These are phyloP conservation scores for Lathyrus tuberosus DNA, from an alignment of 306 rosid genomes.

Conservation along the genomic window DNA sequence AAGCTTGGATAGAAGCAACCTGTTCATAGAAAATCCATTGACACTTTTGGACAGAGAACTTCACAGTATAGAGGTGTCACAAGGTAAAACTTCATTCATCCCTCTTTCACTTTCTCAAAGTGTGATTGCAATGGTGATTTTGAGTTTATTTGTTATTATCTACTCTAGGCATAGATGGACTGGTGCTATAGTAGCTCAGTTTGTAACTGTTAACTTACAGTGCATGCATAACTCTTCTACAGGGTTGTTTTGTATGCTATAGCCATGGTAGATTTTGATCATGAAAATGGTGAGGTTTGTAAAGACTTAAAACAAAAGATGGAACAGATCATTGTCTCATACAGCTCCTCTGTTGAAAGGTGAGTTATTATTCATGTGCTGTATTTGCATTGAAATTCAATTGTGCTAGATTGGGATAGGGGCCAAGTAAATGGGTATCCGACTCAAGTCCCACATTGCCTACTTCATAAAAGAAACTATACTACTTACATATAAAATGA, in stretches of 20 bases:
- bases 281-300: slow-evolving; percentile 55
- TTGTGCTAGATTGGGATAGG: slow-evolving; percentile 1
- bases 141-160: too few relatives aligned
- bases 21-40: slow-evolving; percentile 86
- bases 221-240: slow-evolving; percentile 29
- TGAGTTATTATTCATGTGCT: slow-evolving; percentile 37
- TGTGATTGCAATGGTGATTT: not conserved
- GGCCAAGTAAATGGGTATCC: too few relatives aligned
- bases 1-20: slow-evolving; percentile 75
- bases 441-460: too few relatives aligned
- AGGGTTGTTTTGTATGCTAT: slow-evolving; percentile 88
- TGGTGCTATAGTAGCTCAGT: too few relatives aligned
- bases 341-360: slow-evolving; percentile 79
- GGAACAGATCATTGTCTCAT: slow-evolving; percentile 70
- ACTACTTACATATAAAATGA: too few relatives aligned
- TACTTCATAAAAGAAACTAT: too few relatives aligned
- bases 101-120: too few relatives aligned
- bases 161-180: too few relatives aligned
- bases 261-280: slow-evolving; percentile 77
- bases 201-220: not conserved
- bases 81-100: slow-evolving; percentile 35
- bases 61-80: slow-evolving; percentile 96
- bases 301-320: slow-evolving; percentile 62
- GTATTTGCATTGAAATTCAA: not conserved
- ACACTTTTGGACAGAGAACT: slow-evolving; percentile 95